Conservation (phyloP, 2,329 filamentous ascomycete species). For the Taxawa tesnikishii region DNA sequence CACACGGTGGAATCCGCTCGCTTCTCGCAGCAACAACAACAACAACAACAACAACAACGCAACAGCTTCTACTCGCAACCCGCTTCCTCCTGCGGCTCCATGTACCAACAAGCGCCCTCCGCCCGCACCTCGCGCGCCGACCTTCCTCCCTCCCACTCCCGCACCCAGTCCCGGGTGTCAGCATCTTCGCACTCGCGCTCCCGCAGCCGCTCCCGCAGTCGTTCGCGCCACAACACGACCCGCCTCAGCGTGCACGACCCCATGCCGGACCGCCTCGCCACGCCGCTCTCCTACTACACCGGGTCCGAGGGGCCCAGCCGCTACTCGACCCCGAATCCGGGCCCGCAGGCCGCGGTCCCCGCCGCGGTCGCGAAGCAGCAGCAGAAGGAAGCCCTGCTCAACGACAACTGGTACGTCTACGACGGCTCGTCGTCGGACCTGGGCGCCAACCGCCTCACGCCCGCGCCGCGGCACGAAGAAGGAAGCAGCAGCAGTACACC, state of each 20-base stretch:
- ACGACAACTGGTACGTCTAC: slow-evolving; percentile 35
- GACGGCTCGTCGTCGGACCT: slow-evolving; percentile 15
- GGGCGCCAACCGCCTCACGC: slow-evolving; percentile 10
- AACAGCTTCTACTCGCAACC: no score
- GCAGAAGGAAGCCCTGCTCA: slow-evolving; percentile 24
- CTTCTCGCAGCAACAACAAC: slow-evolving; percentile 38
- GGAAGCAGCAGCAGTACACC: slow-evolving; percentile 1
- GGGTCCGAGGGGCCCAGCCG: slow-evolving; percentile 1
- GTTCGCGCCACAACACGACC: slow-evolving; percentile 1
- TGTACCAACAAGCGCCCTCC: slow-evolving; percentile 15
- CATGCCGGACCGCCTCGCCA: slow-evolving; percentile 5
- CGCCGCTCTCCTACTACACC: slow-evolving; percentile 5
- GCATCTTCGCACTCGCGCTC: slow-evolving; percentile 2
- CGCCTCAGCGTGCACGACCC: slow-evolving; percentile 4
- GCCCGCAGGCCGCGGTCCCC: slow-evolving; percentile 9
- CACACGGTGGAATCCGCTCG: slow-evolving; percentile 38
- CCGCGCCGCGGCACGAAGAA: slow-evolving; percentile 8
- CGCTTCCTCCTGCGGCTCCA: no score
- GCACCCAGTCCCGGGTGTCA: slow-evolving; percentile 2
- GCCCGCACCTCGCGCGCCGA: slow-evolving; percentile 24
- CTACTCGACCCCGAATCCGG: slow-evolving; percentile 4
- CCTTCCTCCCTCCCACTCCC: slow-evolving; percentile 11
- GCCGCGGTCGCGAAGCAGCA: slow-evolving; percentile 11
- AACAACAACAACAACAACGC: no score
- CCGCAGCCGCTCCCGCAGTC: slow-evolving; percentile 6